Evolutionary conservation across 2,329 filamentous ascomycete genomes (phyloP), one percentile per base, ranked within the genome.

Genomic region (Zalaria obscura): DNA sequence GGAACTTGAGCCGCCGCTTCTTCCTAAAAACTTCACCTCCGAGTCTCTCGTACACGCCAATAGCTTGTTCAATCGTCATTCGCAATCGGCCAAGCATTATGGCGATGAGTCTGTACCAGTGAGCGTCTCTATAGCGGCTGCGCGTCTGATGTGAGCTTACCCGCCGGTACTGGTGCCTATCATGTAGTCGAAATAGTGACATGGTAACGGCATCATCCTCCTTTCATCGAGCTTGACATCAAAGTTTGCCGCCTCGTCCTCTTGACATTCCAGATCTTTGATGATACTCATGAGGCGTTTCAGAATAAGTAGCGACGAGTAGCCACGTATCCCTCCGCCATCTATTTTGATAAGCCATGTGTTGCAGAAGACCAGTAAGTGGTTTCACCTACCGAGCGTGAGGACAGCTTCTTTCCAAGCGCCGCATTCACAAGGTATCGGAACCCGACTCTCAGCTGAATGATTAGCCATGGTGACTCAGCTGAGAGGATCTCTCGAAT

Each of bases 131-230:
- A n/a, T n/a, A n/a, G n/a, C n/a, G n/a, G n/a, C n/a, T n/a, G n/a
- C n/a, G n/a, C n/a, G n/a, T n/a, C n/a, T n/a, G n/a, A n/a, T n/a
- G n/a, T n/a, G n/a, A n/a, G n/a, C n/a, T 36, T 42, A 63, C 61
- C 59, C 59, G 40, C 59, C 59, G 3, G 59, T 59, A 25, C 56
- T 55, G 0, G 57, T 61, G 0, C 61, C 61, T 4, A 54, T 56
- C 6, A 70, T 67, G 43, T 70, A 53, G 42, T 62, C 55, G 38
- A 63, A 63, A 35, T 55, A 52, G 5, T 64, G 56, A 42, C 60
- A 61, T 29, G 61, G 58, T 31, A 57, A 54, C 0, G 50, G 5
- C n/a, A n/a, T n/a, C n/a, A n/a, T n/a, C n/a, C n/a, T n/a, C n/a
- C n/a, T n/a, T n/a, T n/a, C n/a, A n/a, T n/a, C n/a, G n/a, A n/a